Percentiles rank a stretch among this genome's conserved stretches.
These are phyloP conservation scores for Intubia oerlemansii DNA, from an alignment of 2,329 filamentous ascomycete genomes.

Conservation along the genomic window DNA sequence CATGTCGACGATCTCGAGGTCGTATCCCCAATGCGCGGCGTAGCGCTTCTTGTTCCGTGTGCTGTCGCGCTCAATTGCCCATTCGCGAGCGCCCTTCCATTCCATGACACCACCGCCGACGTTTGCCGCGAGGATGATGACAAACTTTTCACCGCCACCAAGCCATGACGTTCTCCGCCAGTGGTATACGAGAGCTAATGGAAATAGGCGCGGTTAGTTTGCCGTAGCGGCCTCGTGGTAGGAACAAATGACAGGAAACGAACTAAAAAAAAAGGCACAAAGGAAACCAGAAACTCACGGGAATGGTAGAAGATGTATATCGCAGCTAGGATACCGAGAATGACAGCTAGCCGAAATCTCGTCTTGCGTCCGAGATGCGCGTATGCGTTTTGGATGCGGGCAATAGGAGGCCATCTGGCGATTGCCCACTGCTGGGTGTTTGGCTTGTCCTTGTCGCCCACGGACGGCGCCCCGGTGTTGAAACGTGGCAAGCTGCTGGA, in stretches of 20 bases:
- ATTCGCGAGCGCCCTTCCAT: constrained; percentile 93
- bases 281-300: constrained; percentile 33
- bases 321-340: constrained; percentile 36
- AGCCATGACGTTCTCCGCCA: constrained; percentile 55
- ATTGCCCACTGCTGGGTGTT: constrained; percentile 32
- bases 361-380: constrained; percentile 39
- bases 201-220: too few relatives aligned
- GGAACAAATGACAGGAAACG: too few relatives aligned
- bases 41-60: constrained; percentile 90
- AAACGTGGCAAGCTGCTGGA: constrained; percentile 63
- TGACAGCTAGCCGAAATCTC: constrained; percentile 39
- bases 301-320: constrained; percentile 48
- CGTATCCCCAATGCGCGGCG: constrained; percentile 72
- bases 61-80: constrained; percentile 94
- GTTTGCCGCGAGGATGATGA: constrained; percentile 85
- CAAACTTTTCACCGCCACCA: constrained; percentile 75
- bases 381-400: constrained; percentile 22
- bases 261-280: constrained; percentile 1
- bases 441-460: constrained; percentile 55
- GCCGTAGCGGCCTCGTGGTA: too few relatives aligned
- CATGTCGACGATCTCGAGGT: constrained; percentile 94
- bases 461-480: constrained; percentile 15
- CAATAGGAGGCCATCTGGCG: constrained; percentile 22
- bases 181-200: constrained; percentile 27
- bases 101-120: constrained; percentile 96